A percentile compares a stretch with the other conserved stretches of the same genome.
Conservation (phyloP, 108 stramenopile species). For the Phaeodactylum tricornutum region DNA sequence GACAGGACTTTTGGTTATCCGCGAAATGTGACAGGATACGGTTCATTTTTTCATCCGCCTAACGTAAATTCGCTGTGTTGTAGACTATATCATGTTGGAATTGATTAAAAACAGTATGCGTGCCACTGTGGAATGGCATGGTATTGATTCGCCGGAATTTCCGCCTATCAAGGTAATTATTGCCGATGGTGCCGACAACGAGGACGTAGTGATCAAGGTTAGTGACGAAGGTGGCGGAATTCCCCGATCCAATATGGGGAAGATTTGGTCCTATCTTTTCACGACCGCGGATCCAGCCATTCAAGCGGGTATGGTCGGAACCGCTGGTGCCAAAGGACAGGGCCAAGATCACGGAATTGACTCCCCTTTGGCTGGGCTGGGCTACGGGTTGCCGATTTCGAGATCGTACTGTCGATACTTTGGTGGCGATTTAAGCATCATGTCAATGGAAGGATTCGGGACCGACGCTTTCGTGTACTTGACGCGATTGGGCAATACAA, state of each 20-base stretch:
- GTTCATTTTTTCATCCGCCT: not conserved
- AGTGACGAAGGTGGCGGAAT: conserved; percentile 99
- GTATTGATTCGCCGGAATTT: conserved; percentile 73
- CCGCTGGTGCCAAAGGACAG: conserved; percentile 22
- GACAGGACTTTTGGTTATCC: no score
- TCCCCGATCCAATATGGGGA: conserved; percentile 84
- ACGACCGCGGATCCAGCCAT: conserved; percentile 84
- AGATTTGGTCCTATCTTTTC: conserved; percentile 94
- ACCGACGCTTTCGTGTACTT: conserved; percentile 98
- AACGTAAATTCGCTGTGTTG: no score
- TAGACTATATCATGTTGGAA: conserved; percentile 94
- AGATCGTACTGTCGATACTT: conserved; percentile 95
- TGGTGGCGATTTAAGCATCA: conserved; percentile 95
- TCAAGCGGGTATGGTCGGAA: conserved; percentile 68
- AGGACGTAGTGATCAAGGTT: conserved; percentile 99
- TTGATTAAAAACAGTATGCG: conserved; percentile 98
- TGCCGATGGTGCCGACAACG: conserved; percentile 94
- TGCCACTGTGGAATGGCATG: conserved; percentile 95
- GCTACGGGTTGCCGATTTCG: conserved; percentile 97
- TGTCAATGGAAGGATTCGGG: conserved; percentile 99
- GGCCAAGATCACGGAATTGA: conserved; percentile 81
- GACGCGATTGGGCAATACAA: conserved; percentile 67
- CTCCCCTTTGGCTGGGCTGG: conserved; percentile 91
- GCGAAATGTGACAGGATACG: no score
- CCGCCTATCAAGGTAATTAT: conserved; percentile 93